Conservation (phyloP, 1,284 basidiomycete genomes). For the Porogramme epimiltina region DNA sequence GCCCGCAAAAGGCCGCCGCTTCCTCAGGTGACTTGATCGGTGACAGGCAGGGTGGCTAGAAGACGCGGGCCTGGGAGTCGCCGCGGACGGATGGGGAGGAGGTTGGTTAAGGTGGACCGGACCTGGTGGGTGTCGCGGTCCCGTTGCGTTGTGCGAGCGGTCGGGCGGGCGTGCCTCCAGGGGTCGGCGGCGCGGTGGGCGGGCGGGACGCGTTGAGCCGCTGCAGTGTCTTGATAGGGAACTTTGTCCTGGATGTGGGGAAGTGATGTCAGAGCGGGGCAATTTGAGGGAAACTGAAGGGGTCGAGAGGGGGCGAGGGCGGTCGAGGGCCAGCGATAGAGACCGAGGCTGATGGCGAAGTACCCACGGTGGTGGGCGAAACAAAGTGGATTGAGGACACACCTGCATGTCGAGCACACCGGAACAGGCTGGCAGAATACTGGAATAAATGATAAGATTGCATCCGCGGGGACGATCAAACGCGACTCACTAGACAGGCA, state of each 20-base stretch:
- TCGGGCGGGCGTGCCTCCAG: conserved; percentile 7
- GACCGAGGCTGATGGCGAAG: too few species aligned
- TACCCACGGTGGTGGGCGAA: too few species aligned
- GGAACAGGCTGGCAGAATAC: conserved; percentile 89
- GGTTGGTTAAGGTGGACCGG: neutral
- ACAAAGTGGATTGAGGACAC: conserved; percentile 30
- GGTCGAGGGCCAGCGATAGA: neutral
- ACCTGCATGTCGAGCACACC: conserved; percentile 92
- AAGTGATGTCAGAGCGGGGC: neutral
- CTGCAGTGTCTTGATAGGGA: conserved; percentile 87
- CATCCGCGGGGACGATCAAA: neutral
- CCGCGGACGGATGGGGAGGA: too few species aligned
- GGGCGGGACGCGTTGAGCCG: conserved; percentile 68
- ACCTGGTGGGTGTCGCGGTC: conserved; percentile 12
- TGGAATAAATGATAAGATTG: conserved; percentile 10
- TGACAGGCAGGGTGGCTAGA: too few species aligned
- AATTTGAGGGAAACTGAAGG: neutral
- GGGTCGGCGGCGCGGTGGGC: conserved; percentile 23
- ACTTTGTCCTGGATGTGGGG: conserved; percentile 72
- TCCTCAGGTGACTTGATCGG: too few species aligned
- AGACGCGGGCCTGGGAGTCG: too few species aligned
- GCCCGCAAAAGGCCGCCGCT: too few species aligned
- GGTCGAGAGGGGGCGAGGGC: conserved; percentile 15
- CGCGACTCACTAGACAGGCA: conserved; percentile 84
- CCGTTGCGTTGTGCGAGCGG: conserved; percentile 19